Percentiles rank a stretch among this genome's conserved stretches.
phyloP scores from a whole-genome alignment of 192 early-diverging fungal species.

The Umbelopsis ramanniana region DNA sequence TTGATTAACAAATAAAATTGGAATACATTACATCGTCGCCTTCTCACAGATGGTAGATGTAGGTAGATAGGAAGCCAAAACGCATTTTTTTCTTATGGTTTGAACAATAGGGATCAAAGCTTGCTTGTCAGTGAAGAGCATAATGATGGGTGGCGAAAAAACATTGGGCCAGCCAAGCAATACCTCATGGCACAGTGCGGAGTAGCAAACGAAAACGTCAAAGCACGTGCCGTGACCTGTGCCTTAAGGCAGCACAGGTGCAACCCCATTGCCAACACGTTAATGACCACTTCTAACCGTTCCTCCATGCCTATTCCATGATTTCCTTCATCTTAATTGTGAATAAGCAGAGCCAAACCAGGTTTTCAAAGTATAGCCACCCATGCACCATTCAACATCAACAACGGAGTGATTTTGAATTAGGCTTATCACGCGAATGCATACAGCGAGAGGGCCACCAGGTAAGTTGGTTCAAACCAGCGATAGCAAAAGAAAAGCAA shows the following conservation, averaged over 20 bases:
- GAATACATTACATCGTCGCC: too few species aligned
- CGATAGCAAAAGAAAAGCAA: neutral
- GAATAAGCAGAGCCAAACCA: conserved; percentile 44
- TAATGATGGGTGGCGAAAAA: neutral
- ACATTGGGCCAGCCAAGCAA: neutral
- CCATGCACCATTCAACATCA: conserved; percentile 1
- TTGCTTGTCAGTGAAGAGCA: too few species aligned
- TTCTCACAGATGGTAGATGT: too few species aligned
- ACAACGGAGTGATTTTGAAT: conserved; percentile 33
- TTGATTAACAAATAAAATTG: too few species aligned
- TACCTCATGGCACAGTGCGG: neutral
- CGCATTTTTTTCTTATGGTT: too few species aligned
- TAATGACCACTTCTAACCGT: too few species aligned
- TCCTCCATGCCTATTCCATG: conserved; percentile 18
- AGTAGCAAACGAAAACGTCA: too few species aligned
- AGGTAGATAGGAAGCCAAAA: too few species aligned
- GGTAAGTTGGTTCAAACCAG: neutral
- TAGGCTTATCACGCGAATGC: conserved; percentile 32
- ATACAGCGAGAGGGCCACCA: conserved; percentile 29
- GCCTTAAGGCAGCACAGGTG: neutral
- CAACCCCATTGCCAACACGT: too few species aligned
- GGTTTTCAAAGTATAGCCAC: conserved; percentile 44
- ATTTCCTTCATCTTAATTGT: conserved; percentile 40
- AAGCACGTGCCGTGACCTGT: neutral
- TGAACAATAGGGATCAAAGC: too few species aligned